A percentile compares a stretch with the other conserved stretches of the same genome.
Evolutionary conservation across 805 yeast species (phyloP).

Genomic region (Candida maesae): DNA sequence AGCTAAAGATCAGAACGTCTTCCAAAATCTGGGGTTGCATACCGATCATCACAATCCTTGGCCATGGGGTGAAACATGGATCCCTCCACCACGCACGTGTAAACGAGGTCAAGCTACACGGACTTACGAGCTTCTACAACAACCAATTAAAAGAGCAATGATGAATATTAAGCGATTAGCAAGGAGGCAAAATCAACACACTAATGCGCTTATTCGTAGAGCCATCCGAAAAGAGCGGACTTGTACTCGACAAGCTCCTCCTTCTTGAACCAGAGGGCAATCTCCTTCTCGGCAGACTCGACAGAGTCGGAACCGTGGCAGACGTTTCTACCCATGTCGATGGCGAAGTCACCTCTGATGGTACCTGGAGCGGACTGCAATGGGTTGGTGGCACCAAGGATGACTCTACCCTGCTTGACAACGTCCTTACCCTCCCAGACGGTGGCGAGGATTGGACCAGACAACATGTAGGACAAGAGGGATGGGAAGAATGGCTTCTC

Average conservation of each 20-base stretch:
- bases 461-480: conserved; percentile 90
- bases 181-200: no score
- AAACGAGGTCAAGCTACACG: no score
- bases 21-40: no score
- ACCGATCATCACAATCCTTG: no score
- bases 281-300: conserved; percentile 95
- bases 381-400: conserved; percentile 99
- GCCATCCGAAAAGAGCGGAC: conserved; percentile 43
- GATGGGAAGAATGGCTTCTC: conserved; percentile 98
- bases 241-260: conserved; percentile 94
- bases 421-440: conserved; percentile 99
- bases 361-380: conserved; percentile 97
- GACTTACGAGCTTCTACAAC: no score
- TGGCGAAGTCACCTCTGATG: conserved; percentile 98
- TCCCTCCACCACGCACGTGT: no score
- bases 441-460: conserved; percentile 98
- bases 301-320: conserved; percentile 99
- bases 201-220: conserved; percentile 4
- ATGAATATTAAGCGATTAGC: no score
- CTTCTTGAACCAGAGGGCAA: conserved; percentile 94
- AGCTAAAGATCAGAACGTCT: no score
- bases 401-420: conserved; percentile 96
- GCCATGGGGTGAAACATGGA: no score
- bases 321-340: conserved; percentile 99
- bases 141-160: no score